Evolutionary conservation across 495 filamentous ascomycete genomes (phyloP), one percentile per base, ranked within the genome.

Genomic region (Aspergillus campestris): DNA sequence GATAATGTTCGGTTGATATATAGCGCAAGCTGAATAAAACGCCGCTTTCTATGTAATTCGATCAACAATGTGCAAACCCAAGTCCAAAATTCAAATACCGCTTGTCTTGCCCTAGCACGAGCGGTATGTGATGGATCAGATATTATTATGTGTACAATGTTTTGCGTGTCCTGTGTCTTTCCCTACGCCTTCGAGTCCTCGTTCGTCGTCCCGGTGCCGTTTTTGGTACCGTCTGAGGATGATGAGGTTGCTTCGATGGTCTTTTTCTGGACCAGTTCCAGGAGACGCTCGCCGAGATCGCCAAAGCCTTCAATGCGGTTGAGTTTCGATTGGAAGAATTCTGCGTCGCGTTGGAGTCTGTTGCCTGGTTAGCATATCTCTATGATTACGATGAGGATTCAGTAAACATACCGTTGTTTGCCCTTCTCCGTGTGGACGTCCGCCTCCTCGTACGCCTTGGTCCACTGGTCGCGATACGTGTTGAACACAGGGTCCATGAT

Each of bases 401-500:
- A n/a, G n/a, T n/a, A n/a, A n/a, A n/a, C n/a, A 60, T 70, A 95
- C 91, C 86, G 82, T 44, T 76, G 74, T 55, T 82, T 83, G 9
- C 80, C 88, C 31, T 64, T 62, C 47, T 84, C 82, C 13, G 77
- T 86, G 55, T 67, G 76, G 14, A 91, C 70, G 12, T 68, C 68
- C 30, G 84, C 77, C 40, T 81, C 82, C 35, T 78, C 64, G 55
- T 89, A 87, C 12, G 87, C 83, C 44, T 78, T 81, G 4, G 81
- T 82, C 70, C 90, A 82, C 48, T 92, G 88, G 46, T 84, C 84
- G 50, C 81, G 81, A 60, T 96, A 98, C 60, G 78, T 89, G 40
- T 73, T 77, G 54, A 95, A 95, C 0, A 98, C 89, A 7, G 89
- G 86, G 6, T 74, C 70, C 88, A 97, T 95, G 59, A 98, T 96